Evolutionary conservation across 2,329 filamentous ascomycete genomes (phyloP), one percentile per base, ranked within the genome.

Genomic region (Hymenoscyphus salicellus): DNA sequence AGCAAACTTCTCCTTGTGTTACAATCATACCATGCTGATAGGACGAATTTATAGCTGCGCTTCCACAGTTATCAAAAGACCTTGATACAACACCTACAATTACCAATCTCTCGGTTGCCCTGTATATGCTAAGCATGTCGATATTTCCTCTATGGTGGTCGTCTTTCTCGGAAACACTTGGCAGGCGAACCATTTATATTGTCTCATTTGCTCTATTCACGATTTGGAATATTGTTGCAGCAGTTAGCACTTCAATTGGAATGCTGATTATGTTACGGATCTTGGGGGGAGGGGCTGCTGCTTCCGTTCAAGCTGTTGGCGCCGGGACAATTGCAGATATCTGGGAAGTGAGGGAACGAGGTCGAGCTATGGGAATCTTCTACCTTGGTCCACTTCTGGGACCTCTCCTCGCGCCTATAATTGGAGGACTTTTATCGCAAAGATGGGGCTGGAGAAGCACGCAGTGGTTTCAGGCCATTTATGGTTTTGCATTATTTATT

Each of bases 91-190:
- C 84, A 0, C 77, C 85, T 16, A 89, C 90, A 0, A 79, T 91
- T 17, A 86, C 88, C 63, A 96, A 95, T 75, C 74, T 95, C 64
- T 89, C 89, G 0, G 85, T 95, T 0, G 89, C 91, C 0, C 77
- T 94, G 64, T 95, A 93, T 75, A 92, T 95, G 90, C 81, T 95
- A 4, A 81, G 85, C 70, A 92, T 95, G 90, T 86, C 87, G 63
- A 91, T 95, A 55, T 94, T 93, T 70, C 92, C 92, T 0, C 81
- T 96, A 0, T 95, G 91, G 91, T 95, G 78, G 78, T 92, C 89
- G 0, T 89, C 88, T 1, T 93, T 95, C 72, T 92, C 89, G 8
- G 92, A 95, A 71, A 81, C 81, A 0, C 77, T 86, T 0, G 92
- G 92, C 14, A 85, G 92, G 49, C 85, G 92, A 23, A 88, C 86